These are phyloP conservation scores for Mangifera indica DNA, from an alignment of 345 rosid genomes.

Conservation along the genomic window DNA sequence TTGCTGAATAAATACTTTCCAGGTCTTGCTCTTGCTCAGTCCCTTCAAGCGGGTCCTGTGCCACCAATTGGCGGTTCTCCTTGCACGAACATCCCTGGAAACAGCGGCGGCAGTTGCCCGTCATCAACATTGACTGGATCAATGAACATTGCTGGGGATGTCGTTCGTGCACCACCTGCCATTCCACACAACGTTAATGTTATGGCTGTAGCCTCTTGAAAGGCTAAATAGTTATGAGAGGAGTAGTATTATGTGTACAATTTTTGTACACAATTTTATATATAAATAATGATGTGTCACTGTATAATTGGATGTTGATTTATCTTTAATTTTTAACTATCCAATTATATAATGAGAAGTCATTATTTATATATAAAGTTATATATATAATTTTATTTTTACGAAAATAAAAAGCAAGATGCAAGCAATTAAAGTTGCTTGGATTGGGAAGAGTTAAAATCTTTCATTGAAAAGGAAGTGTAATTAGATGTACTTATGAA, in stretches of 20 bases:
- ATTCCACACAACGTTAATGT: neutral
- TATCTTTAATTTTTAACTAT: too few species aligned
- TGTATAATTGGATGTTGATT: too few species aligned
- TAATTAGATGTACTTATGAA: too few species aligned
- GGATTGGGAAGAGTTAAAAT: too few species aligned
- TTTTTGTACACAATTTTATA: too few species aligned
- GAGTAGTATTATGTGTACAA: too few species aligned
- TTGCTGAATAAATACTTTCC: slow-evolving; percentile 8
- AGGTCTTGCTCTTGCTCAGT: slow-evolving; percentile 7
- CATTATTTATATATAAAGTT: too few species aligned
- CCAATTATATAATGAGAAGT: too few species aligned
- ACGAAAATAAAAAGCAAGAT: neutral
- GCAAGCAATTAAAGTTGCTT: neutral
- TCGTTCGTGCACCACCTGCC: neutral
- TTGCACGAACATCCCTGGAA: slow-evolving; percentile 24
- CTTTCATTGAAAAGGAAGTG: too few species aligned
- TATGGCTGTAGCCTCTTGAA: neutral
- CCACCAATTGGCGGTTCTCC: slow-evolving; percentile 23
- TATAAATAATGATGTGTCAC: too few species aligned
- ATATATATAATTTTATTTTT: too few species aligned
- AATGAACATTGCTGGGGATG: slow-evolving; percentile 22
- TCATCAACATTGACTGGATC: slow-evolving; percentile 1
- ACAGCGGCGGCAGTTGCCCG: slow-evolving; percentile 7
- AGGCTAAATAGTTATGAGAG: neutral
- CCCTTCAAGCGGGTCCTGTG: slow-evolving; percentile 26